Base-by-base conservation (phyloP, 208 protist species). In the Trypanosomatidae sp. region DNA sequence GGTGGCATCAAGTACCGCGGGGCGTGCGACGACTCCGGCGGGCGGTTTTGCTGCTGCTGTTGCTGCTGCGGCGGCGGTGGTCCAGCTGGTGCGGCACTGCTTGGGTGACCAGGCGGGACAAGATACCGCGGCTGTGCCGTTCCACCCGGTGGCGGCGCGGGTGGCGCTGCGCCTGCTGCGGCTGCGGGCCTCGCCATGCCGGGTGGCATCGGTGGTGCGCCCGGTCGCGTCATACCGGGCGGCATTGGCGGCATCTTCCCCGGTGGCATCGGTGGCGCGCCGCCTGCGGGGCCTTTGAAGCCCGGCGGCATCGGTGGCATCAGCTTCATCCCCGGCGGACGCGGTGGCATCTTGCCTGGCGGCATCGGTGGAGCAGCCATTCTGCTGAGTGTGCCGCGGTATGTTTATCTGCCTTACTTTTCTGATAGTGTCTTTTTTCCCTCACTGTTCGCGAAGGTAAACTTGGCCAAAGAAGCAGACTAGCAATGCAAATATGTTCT, bases 221-320 rank as follows among this genome's bases (percentile, higher is more conserved):
- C 25, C 46, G 72, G 30, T 47, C 70, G 65, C 80, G 71, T n/a
- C n/a, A n/a, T n/a, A 55, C 79, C 79, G 28, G 80, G 76, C 8
- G 77, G 80, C 65, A 80, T 78, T 41, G 82, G 84, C 55, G 36
- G 59, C 59, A n/a, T n/a, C n/a, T n/a, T n/a, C n/a, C n/a, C n/a
- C n/a, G n/a, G n/a, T n/a, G n/a, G n/a, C n/a, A n/a, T n/a, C n/a
- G 59, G 39, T 46, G 59, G 2, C 22, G 39, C 59, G 3, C 39
- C 59, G 13, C 46, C 17, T 5, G 39, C 59, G 9, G 59, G 59
- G 4, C 19, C 59, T 9, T 65, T 65, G 36, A 65, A 65, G 36
- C 79, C 79, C 17, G 83, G 80, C 9, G 80, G 80, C 70, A 80
- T 78, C 30, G 82, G 84, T 22, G 82, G 76, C 82, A 79, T 79